Evolutionary conservation across 208 protist genomes (phyloP).

Genomic region (Crithidia thermophila): DNA sequence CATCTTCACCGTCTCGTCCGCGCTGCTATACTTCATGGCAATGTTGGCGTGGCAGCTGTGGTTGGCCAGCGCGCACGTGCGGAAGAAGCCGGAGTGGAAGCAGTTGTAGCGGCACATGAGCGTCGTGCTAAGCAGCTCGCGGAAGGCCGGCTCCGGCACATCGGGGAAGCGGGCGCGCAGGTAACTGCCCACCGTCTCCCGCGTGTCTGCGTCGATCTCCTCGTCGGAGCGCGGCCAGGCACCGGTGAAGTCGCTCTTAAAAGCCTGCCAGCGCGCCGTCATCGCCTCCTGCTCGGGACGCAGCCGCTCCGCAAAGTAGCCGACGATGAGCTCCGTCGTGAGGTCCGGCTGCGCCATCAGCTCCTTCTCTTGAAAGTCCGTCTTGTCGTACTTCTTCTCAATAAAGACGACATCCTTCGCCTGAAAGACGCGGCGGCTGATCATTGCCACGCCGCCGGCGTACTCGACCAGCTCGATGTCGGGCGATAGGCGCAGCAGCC

Average conservation of each 20-base stretch:
- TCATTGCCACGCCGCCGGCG: slow-evolving; percentile 72
- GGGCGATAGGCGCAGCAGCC: slow-evolving; percentile 52
- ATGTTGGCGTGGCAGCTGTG: slow-evolving; percentile 89
- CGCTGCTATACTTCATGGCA: slow-evolving; percentile 85
- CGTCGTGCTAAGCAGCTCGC: slow-evolving; percentile 64
- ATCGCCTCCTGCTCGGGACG: slow-evolving; percentile 43
- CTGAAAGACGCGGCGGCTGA: slow-evolving; percentile 62
- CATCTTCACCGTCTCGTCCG: slow-evolving; percentile 71
- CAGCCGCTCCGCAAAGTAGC: slow-evolving; percentile 68
- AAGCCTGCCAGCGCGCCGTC: slow-evolving; percentile 44
- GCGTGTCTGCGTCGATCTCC: slow-evolving; percentile 59
- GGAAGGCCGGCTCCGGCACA: slow-evolving; percentile 43
- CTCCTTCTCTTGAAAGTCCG: slow-evolving; percentile 47
- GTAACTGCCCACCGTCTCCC: slow-evolving; percentile 33
- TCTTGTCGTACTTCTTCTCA: slow-evolving; percentile 65
- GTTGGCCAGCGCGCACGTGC: slow-evolving; percentile 83
- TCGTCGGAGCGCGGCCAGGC: slow-evolving; percentile 72
- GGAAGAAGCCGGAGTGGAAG: slow-evolving; percentile 88
- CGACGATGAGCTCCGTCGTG: slow-evolving; percentile 64
- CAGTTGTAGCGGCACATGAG: slow-evolving; percentile 91
- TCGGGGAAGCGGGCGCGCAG: slow-evolving; percentile 49
- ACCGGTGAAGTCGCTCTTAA: slow-evolving; percentile 72
- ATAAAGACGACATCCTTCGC: slow-evolving; percentile 74
- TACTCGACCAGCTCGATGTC: slow-evolving; percentile 78
- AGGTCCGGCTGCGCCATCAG: slow-evolving; percentile 39